phyloP scores from a whole-genome alignment of 208 protist genomes.

The Blastocrithidia nonstop region DNA sequence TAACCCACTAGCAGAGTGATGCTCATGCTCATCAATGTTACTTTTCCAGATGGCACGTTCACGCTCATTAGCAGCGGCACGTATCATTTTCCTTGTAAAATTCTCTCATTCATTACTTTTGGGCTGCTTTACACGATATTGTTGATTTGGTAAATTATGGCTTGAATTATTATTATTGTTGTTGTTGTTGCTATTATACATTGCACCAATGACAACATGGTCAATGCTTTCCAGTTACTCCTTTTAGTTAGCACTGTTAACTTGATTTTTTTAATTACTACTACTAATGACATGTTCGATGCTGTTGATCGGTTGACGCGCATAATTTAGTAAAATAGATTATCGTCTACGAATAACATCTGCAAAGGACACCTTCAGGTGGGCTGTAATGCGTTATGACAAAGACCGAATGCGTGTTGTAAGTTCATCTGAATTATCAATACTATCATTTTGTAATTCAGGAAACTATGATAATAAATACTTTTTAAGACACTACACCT shows the following conservation, averaged over 20 bases:
- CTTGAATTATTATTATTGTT: conserved; percentile 8
- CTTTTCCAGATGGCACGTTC: conserved; percentile 38
- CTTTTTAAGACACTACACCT: conserved; percentile 75
- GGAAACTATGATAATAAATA: conserved; percentile 32
- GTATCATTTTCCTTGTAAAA: neutral
- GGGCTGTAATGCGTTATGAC: conserved; percentile 37
- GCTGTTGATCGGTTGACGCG: conserved; percentile 6
- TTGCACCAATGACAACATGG: too few species aligned
- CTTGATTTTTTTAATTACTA: too few species aligned
- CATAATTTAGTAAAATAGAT: conserved; percentile 61
- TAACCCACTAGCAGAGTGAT: conserved; percentile 23
- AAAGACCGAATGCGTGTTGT: conserved; percentile 38
- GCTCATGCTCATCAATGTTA: conserved; percentile 40
- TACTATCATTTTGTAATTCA: too few species aligned
- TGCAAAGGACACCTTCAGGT: conserved; percentile 48
- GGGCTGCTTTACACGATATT: too few species aligned
- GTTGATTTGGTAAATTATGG: too few species aligned
- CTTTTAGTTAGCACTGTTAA: too few species aligned
- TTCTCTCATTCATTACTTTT: too few species aligned
- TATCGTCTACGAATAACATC: conserved; percentile 64
- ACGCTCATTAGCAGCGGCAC: conserved; percentile 26
- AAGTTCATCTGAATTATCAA: too few species aligned
- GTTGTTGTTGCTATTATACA: conserved; percentile 7
- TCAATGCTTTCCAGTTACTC: too few species aligned
- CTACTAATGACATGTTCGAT: too few species aligned